Evolutionary conservation across 805 yeast genomes (phyloP), one percentile per base, ranked within the genome.

Genomic region (Metschnikowia gelsemii): DNA sequence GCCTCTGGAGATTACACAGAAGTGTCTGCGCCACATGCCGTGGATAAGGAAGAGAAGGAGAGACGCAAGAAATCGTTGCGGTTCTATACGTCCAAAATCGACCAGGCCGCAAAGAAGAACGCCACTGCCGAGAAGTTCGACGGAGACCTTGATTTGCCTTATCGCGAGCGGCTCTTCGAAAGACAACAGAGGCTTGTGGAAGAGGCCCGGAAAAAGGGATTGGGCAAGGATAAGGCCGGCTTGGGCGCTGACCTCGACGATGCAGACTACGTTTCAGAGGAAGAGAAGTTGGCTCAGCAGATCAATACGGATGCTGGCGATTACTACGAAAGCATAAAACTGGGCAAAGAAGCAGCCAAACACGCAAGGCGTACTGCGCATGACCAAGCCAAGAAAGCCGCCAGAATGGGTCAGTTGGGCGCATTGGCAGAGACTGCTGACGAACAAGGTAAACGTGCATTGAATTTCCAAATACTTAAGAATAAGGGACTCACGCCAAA

Each of bases 11-110:
- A 84, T 60, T 82, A 68, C 56, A 72, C 79, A n/a, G 96, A 88
- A 56, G 71, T 80, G 21, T 79, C 75, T 24, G 46, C 53, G 2
- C 75, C 86, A 32, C 95, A 86, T 37, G 93, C 80, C 20, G 81
- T 88, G 35, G 98, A 93, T 63, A 74, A 76, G 32, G 95, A 87
- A 57, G 98, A 89, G 44, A 91, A 90, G 68, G 78, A 76, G 45
- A 77, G 81, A 16, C 80, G 95, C 54, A 85, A 83, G 70, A 79
- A 79, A 58, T 76, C 95, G 2, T 77, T 93, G 55, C 82, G 98
- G 46, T 93, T 93, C 80, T 93, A 93, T 74, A 93, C 99, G 1
- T 87, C 98, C 44, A 90, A 91, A 65, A 90, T 93, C 63, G 96
- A 89, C 62, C 95, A 90, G 66, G 83, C 82, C 38, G 81, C 76